Base-by-base conservation (phyloP, 2,329 filamentous ascomycete genomes). In the Scedosporium aurantiacum region DNA sequence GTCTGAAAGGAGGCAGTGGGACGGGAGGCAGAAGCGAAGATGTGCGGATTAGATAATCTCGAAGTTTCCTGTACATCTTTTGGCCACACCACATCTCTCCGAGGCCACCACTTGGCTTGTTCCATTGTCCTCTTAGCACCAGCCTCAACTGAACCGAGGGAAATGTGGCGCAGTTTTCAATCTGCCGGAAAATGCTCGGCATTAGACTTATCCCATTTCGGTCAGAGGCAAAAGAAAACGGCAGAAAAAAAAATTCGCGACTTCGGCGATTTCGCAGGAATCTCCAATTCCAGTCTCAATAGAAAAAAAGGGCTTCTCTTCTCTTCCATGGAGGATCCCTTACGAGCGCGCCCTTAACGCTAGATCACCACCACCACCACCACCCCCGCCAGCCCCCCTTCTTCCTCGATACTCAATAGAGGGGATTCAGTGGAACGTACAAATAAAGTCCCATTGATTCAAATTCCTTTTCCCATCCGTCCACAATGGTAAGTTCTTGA, bases 401-500 rank as follows among this genome's bases (percentile, higher is more conserved):
- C 45, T 12, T 45, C 16, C 58, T 12, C 18, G 14, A 32, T 7
- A n/a, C 43, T 21, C 58, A 1, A 12, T 52, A 43, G 28, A 28
- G 14, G 25, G 14, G 16, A 50, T 47, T 23, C 23, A 28, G n/a
- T 47, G 45, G 23, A 59, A 27, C 21, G 5, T 12, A 2, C 25
- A 43, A n/a, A 27, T 57, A 23, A 37, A 32, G 16, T 40, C 55
- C 55, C 16, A 32, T 57, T n/a, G 23, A 32, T 40, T 58, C 23
- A 37, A 57, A 21, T 16, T 43, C n/a, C 56, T 25, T n/a, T 12
- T 5, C 14, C 37, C 56, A 43, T 21, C 56, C 18, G 16, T 23
- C 52, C 55, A 61, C 54, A 32, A 61, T 61, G 60, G 60, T 61
- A 50, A 61, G 60, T 40, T 52, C 21, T n/a, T 23, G 40, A 25